Evolutionary conservation across 148 eudicot genomes (phyloP).

Genomic region (Nepenthes gracilis): DNA sequence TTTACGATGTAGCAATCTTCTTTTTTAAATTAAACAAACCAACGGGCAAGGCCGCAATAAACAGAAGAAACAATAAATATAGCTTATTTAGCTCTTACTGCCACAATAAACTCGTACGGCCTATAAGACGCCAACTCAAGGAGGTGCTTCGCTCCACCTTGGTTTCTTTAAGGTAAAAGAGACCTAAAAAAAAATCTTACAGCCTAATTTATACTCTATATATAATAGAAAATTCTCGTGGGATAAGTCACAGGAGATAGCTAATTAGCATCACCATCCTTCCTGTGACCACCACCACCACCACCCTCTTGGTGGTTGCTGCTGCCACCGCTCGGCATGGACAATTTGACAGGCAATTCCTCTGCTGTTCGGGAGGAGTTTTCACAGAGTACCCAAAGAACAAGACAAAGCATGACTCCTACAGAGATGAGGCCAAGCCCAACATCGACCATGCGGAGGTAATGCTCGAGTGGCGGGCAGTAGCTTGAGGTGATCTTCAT

Average conservation of each 20-base stretch:
- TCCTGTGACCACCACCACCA: conserved; percentile 2
- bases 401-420: conserved; percentile 85
- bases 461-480: conserved; percentile 62
- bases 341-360: conserved; percentile 68
- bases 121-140: neutral
- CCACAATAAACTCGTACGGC: neutral
- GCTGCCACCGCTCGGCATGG: conserved; percentile 23
- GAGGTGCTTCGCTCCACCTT: conserved; percentile 1
- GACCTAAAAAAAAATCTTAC: neutral
- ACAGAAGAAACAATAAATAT: too few species aligned
- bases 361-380: conserved; percentile 97
- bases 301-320: conserved; percentile 5
- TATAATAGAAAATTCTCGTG: conserved; percentile 25
- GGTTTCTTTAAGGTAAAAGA: neutral
- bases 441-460: conserved; percentile 48
- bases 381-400: conserved; percentile 58
- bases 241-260: conserved; percentile 22
- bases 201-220: neutral
- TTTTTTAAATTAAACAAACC: too few species aligned
- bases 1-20: too few species aligned
- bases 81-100: too few species aligned
- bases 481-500: conserved; percentile 41
- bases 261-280: conserved; percentile 12
- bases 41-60: too few species aligned
- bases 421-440: conserved; percentile 74